These are phyloP conservation scores for Fusarium cyanostomum DNA, from an alignment of 2,329 filamentous ascomycete genomes.

Conservation along the genomic window DNA sequence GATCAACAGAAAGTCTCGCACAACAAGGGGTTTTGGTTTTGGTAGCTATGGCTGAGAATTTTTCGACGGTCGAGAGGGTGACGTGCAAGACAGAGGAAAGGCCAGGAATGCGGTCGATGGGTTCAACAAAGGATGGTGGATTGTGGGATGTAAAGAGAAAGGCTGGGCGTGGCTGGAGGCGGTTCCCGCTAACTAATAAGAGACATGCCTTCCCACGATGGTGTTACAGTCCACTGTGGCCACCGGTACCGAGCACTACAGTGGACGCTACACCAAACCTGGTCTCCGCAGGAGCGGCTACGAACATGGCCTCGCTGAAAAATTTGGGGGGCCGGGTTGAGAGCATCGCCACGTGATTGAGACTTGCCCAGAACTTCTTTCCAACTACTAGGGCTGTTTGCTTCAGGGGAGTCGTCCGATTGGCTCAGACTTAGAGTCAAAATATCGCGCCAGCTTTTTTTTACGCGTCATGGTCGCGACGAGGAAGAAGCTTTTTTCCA, in stretches of 20 bases:
- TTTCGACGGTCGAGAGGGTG: conserved; percentile 34
- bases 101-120: conserved; percentile 42
- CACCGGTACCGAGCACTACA: conserved; percentile 30
- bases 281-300: conserved; percentile 1
- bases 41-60: conserved; percentile 25
- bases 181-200: conserved; percentile 41
- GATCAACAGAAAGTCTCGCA: conserved; percentile 14
- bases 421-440: conserved; percentile 15
- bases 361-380: background rate
- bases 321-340: conserved; percentile 15
- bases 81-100: conserved; percentile 43
- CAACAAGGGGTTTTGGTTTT: conserved; percentile 17
- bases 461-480: conserved; percentile 44
- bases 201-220: conserved; percentile 24
- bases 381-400: conserved; percentile 19
- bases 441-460: conserved; percentile 23
- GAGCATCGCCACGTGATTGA: conserved; percentile 31
- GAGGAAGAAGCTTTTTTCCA: background rate
- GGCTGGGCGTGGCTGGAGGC: conserved; percentile 46
- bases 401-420: conserved; percentile 30
- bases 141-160: conserved; percentile 43
- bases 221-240: conserved; percentile 21
- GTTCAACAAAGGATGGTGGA: conserved; percentile 26
- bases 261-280: conserved; percentile 24
- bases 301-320: background rate